Evolutionary conservation across 179 eudicot species (phyloP).

Genomic region (Pouteria campechiana): DNA sequence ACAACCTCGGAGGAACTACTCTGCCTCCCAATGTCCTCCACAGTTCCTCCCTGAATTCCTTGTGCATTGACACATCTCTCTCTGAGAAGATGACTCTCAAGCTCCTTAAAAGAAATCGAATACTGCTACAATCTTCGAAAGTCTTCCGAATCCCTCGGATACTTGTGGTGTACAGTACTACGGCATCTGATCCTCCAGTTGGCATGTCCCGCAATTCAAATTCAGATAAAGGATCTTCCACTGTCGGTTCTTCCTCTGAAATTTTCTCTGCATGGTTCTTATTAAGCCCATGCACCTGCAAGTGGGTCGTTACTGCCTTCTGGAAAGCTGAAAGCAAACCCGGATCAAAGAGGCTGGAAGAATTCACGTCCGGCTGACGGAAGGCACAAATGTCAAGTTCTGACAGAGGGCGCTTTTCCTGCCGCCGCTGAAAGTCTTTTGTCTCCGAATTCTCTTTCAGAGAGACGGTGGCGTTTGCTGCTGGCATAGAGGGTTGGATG

Average conservation of each 20-base stretch:
- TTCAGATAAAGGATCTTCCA: conserved; percentile 37
- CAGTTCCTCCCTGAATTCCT: conserved; percentile 59
- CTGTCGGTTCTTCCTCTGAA: conserved; percentile 21
- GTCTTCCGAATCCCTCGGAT: conserved; percentile 79
- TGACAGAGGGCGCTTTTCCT: conserved; percentile 7
- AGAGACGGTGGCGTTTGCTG: not conserved
- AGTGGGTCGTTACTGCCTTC: conserved; percentile 48
- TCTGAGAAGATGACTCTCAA: conserved; percentile 49
- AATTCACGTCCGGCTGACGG: conserved; percentile 58
- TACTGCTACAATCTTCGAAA: conserved; percentile 68
- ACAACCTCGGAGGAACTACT: conserved; percentile 66
- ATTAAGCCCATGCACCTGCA: no score
- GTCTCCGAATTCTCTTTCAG: not conserved
- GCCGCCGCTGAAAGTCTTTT: not conserved
- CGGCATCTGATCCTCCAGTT: conserved; percentile 63
- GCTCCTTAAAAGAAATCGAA: conserved; percentile 54
- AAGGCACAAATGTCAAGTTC: conserved; percentile 34
- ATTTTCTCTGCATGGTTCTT: conserved; percentile 5
- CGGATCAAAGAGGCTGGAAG: conserved; percentile 63
- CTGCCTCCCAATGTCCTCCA: conserved; percentile 57
- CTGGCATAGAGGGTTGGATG: conserved; percentile 10
- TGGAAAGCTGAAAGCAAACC: conserved; percentile 54
- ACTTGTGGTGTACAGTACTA: conserved; percentile 74
- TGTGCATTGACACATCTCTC: conserved; percentile 76
- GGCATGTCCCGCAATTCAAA: conserved; percentile 64